Base-by-base conservation (phyloP, 2,329 filamentous ascomycete genomes). In the Aspergillus sclerotialis region DNA sequence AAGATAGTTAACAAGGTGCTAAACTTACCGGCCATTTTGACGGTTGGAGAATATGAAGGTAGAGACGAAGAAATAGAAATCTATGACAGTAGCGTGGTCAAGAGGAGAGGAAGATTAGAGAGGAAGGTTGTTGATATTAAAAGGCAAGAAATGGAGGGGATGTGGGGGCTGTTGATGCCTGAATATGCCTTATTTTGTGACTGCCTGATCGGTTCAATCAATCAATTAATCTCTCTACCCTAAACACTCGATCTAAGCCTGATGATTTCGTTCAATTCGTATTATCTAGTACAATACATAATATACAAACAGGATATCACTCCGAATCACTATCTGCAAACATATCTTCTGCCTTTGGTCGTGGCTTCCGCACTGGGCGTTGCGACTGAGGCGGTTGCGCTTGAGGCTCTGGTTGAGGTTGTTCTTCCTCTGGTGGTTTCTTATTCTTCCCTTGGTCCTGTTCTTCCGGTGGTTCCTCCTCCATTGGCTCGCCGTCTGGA, bases 321-420 rank as follows among this genome's bases (percentile, higher is more conserved):
- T 73, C 68, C 2, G 67, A 73, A 46, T 84, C 84, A 4, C 81
- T 84, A 56, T 84, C 82, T 8, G 82, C 84, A 74, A 92, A 93
- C 84, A 92, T 89, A 54, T 92, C 85, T 46, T 84, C 83, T 4
- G 85, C 84, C 46, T 79, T 78, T 60, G 85, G 82, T 42, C 82
- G 73, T 53, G 75, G 82, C 48, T 75, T 61, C 68, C 44, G 68
- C 52, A 37, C 53, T 39, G 50, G 50, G 40, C 58, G 61, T 30
- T 48, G 50, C 36, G 25, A 45, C 33, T 45, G 51, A 36, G 32
- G 19, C 6, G 19, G 19, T 38, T 36, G 38, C 32, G 41, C 40
- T 43, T 53, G 27, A 21, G 41, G 42, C 23, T 45, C 43, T 16
- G 48, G 30, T 19, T 50, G 46, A 17, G 46, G 35, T 25, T 37